Evolutionary conservation across 2,329 filamentous ascomycete genomes (phyloP).

Genomic region (Fusarium globosum): DNA sequence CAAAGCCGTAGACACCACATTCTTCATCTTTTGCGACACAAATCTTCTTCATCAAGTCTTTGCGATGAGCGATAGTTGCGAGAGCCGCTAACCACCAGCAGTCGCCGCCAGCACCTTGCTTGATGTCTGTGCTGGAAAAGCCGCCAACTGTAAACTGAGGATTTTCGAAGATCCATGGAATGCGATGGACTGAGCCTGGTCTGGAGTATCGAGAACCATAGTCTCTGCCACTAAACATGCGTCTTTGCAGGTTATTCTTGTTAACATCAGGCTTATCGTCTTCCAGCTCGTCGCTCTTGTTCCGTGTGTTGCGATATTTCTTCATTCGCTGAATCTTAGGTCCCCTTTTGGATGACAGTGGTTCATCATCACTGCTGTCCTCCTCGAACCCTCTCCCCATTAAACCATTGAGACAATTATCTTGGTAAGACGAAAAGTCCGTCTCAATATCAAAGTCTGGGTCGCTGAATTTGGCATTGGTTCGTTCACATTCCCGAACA

Average conservation of each 20-base stretch:
- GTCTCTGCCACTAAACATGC: conserved; percentile 11
- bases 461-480: conserved; percentile 59
- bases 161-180: conserved; percentile 57
- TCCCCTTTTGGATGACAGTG: neutral
- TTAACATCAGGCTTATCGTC: conserved; percentile 31
- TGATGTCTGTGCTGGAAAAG: conserved; percentile 55
- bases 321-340: conserved; percentile 18
- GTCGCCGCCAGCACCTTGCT: conserved; percentile 66
- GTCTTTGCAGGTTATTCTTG: conserved; percentile 21
- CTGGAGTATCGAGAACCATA: conserved; percentile 7
- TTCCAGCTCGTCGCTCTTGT: conserved; percentile 20
- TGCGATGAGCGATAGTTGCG: conserved; percentile 74
- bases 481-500: conserved; percentile 56
- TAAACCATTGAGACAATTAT: conserved; percentile 54
- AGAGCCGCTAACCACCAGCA: conserved; percentile 80
- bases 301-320: conserved; percentile 25
- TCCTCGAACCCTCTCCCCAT: conserved; percentile 28
- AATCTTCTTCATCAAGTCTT: conserved; percentile 71
- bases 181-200: conserved; percentile 55
- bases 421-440: conserved; percentile 49
- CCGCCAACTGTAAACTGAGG: conserved; percentile 55
- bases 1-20: conserved; percentile 78
- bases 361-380: conserved; percentile 25
- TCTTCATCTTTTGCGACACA: conserved; percentile 75
- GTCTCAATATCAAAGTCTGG: conserved; percentile 57